Percentiles rank a stretch among this genome's conserved stretches.
Conservation (phyloP, 2,329 filamentous ascomycete species). For the Dothiorella sarmentorum region DNA sequence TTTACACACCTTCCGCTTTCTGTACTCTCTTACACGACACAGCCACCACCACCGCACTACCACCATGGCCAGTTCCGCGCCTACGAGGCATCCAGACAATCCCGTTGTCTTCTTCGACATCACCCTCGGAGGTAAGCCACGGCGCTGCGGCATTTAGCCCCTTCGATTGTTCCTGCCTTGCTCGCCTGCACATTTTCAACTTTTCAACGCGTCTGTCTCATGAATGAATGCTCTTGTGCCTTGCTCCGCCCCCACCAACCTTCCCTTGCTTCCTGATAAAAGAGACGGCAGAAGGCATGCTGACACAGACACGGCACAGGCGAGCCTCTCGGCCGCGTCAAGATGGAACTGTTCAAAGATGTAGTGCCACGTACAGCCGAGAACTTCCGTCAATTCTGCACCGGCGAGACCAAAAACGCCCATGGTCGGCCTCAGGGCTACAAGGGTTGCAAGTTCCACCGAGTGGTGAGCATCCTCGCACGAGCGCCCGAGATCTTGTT, state of each 20-base stretch:
- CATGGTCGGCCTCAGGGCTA: slow-evolving; percentile 82
- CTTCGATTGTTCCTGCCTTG: background rate
- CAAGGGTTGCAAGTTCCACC: slow-evolving; percentile 91
- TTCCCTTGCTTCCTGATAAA: background rate
- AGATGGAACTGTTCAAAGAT: slow-evolving; percentile 86
- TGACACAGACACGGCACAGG: slow-evolving; percentile 48
- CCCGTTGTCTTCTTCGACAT: slow-evolving; percentile 71
- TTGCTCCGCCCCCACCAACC: slow-evolving; percentile 2
- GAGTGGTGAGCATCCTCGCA: slow-evolving; percentile 63
- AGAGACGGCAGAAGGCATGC: background rate
- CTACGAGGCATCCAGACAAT: slow-evolving; percentile 30
- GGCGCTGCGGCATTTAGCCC: background rate
- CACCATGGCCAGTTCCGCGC: slow-evolving; percentile 9
- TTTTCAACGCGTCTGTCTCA: background rate
- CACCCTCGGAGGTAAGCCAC: slow-evolving; percentile 67
- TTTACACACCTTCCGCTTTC: slow-evolving; percentile 12
- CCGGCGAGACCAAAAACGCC: slow-evolving; percentile 80
- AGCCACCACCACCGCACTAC: slow-evolving; percentile 11
- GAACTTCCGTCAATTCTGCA: slow-evolving; percentile 97
- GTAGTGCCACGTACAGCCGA: slow-evolving; percentile 84
- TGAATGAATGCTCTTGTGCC: background rate
- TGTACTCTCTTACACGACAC: background rate
- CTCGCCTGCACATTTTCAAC: background rate
- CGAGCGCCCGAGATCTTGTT: background rate
- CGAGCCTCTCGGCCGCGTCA: slow-evolving; percentile 80